Percentiles rank a stretch among this genome's conserved stretches.
Conservation (phyloP, 208 protist species). For the Jaenimonas drosophilae region DNA sequence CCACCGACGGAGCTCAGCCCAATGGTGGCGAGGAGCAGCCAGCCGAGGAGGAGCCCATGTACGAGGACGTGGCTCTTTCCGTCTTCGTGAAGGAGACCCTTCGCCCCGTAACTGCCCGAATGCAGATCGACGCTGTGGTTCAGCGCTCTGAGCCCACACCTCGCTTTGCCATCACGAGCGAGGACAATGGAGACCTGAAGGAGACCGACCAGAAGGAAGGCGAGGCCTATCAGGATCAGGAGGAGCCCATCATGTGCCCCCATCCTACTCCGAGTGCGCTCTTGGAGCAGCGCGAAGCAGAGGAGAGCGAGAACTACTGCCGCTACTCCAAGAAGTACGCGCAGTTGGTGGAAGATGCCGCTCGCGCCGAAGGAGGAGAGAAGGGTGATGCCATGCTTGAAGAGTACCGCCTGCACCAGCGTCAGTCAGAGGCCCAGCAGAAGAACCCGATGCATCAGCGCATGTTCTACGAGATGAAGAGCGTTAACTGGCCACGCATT, state of each 20-base stretch:
- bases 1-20: background rate
- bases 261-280: constrained; percentile 21
- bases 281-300: constrained; percentile 22
- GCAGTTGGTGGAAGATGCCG: constrained; percentile 12
- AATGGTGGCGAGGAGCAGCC: too few relatives aligned
- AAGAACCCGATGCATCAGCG: background rate
- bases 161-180: background rate
- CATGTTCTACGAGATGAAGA: background rate
- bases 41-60: background rate
- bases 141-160: background rate
- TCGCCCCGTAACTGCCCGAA: background rate
- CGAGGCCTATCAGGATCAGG: background rate
- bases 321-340: constrained; percentile 31
- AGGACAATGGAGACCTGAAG: background rate
- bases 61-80: background rate
- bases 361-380: constrained; percentile 8
- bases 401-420: constrained; percentile 4
- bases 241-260: background rate
- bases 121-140: background rate
- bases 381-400: constrained; percentile 8
- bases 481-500: too few relatives aligned
- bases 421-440: background rate
- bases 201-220: background rate
- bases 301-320: constrained; percentile 21
- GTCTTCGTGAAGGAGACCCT: background rate